Conservation (phyloP, 768 basidiomycete species). For the Dacryopinax spathularia region DNA sequence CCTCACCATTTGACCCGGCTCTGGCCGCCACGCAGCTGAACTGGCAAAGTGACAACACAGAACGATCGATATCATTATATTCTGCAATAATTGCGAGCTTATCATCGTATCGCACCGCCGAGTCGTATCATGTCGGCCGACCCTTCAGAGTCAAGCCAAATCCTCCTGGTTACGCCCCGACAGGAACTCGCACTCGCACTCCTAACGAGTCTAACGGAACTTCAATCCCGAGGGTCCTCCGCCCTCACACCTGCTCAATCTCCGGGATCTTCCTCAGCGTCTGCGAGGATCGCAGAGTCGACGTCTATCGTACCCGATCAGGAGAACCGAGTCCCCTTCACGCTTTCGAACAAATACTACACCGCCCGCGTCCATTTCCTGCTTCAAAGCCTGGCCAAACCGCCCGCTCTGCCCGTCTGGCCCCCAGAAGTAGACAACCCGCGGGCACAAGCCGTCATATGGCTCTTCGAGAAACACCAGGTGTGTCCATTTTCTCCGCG, state of each 20-base stretch:
- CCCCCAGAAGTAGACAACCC: conserved; percentile 31
- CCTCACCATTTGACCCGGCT: too few relatives aligned
- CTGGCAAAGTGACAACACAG: too few relatives aligned
- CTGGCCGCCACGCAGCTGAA: too few relatives aligned
- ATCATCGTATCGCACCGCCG: not conserved
- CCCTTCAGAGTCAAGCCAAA: not conserved
- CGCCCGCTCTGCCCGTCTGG: conserved; percentile 29
- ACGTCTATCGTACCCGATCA: not conserved
- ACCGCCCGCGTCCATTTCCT: conserved; percentile 56
- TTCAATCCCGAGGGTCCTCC: too few relatives aligned
- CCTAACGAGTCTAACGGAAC: not conserved
- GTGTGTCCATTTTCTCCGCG: conserved; percentile 25
- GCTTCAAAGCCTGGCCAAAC: conserved; percentile 4
- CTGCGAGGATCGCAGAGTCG: not conserved
- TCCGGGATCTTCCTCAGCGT: not conserved
- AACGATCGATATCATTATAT: too few relatives aligned
- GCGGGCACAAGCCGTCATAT: conserved; percentile 55
- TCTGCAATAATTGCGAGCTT: too few relatives aligned
- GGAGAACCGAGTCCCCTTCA: conserved; percentile 41
- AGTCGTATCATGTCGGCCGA: conserved; percentile 1
- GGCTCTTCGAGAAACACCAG: conserved; percentile 54
- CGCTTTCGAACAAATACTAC: conserved; percentile 69
- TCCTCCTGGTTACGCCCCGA: not conserved
- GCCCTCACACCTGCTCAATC: not conserved
- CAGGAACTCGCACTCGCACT: not conserved